These are phyloP conservation scores for Orbilia quercus DNA, from an alignment of 2,329 filamentous ascomycete genomes.

Conservation along the genomic window DNA sequence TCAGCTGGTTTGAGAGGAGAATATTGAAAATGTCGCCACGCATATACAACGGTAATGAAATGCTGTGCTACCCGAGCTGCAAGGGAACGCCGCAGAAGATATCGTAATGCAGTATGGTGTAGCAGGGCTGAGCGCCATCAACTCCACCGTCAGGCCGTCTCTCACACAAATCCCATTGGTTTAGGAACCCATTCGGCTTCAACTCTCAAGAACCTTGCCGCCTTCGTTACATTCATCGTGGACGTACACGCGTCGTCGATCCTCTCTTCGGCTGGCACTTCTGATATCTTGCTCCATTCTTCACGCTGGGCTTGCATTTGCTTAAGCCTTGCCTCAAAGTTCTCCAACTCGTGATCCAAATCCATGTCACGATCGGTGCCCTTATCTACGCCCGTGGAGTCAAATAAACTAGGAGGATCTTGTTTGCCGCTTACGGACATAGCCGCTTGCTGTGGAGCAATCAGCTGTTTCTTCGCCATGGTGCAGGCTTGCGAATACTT, in stretches of 20 bases:
- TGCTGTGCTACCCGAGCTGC: conserved; percentile 55
- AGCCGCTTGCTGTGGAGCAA: conserved; percentile 15
- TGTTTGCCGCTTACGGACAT: conserved; percentile 10
- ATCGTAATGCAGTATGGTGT: conserved; percentile 10
- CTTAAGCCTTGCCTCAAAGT: conserved; percentile 48
- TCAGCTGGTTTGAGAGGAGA: background rate
- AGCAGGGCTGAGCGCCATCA: background rate
- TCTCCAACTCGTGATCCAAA: conserved; percentile 43
- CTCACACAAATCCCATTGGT: conserved; percentile 59
- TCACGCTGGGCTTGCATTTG: conserved; percentile 42
- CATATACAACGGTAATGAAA: conserved; percentile 14
- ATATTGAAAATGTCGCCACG: conserved; percentile 5
- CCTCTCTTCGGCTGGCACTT: conserved; percentile 4
- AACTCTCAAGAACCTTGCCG: conserved; percentile 58
- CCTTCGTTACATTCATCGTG: conserved; percentile 23
- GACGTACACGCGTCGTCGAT: conserved; percentile 3
- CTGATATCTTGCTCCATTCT: conserved; percentile 37
- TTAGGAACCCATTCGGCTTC: conserved; percentile 57
- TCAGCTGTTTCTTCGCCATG: conserved; percentile 48
- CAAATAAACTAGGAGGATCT: background rate
- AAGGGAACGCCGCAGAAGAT: conserved; percentile 28
- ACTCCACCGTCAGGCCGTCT: conserved; percentile 15
- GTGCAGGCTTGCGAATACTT: conserved; percentile 54
- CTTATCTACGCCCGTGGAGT: conserved; percentile 14
- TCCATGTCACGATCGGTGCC: conserved; percentile 34